A percentile compares a stretch with the other conserved stretches of the same genome.
phyloP scores from a whole-genome alignment of 768 basidiomycete genomes.

The Tylopilus intermedius region DNA sequence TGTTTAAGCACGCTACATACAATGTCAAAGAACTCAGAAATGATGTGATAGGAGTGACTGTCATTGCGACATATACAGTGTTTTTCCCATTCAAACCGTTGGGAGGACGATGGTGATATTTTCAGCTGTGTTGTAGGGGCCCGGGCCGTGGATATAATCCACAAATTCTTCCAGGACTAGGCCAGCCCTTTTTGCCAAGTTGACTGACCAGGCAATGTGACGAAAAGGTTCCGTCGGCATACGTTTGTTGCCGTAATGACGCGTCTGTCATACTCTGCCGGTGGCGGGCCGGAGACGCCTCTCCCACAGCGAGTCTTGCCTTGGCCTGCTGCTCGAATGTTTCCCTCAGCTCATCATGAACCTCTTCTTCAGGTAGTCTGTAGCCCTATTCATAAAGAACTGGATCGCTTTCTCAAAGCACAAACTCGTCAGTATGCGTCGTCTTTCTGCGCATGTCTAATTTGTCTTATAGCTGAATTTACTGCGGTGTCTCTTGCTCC shows the following conservation, averaged over 20 bases:
- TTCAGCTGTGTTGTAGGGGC: too few species aligned
- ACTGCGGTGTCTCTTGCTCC: conserved; percentile 57
- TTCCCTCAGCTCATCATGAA: conserved; percentile 16
- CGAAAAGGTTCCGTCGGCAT: too few species aligned
- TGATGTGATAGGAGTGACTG: background rate
- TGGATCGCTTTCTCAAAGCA: conserved; percentile 69
- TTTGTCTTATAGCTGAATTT: conserved; percentile 44
- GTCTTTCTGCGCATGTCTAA: conserved; percentile 2
- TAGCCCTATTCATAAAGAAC: conserved; percentile 64
- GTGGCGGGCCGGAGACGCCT: too few species aligned
- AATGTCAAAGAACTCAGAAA: background rate
- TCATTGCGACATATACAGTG: background rate
- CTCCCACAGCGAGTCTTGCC: background rate
- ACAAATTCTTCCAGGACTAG: too few species aligned
- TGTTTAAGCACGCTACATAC: background rate
- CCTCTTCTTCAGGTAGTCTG: conserved; percentile 59
- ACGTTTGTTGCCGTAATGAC: too few species aligned
- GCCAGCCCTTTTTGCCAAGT: too few species aligned
- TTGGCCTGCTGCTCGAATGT: background rate
- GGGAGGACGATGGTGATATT: too few species aligned
- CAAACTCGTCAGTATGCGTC: conserved; percentile 45
- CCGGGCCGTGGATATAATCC: background rate
- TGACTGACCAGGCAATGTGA: too few species aligned
- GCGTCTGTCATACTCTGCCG: too few species aligned
- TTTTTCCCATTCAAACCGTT: background rate